A percentile compares a stretch with the other conserved stretches of the same genome.
Conservation (phyloP, 2,329 filamentous ascomycete genomes). For the Lomentospora prolificans region DNA sequence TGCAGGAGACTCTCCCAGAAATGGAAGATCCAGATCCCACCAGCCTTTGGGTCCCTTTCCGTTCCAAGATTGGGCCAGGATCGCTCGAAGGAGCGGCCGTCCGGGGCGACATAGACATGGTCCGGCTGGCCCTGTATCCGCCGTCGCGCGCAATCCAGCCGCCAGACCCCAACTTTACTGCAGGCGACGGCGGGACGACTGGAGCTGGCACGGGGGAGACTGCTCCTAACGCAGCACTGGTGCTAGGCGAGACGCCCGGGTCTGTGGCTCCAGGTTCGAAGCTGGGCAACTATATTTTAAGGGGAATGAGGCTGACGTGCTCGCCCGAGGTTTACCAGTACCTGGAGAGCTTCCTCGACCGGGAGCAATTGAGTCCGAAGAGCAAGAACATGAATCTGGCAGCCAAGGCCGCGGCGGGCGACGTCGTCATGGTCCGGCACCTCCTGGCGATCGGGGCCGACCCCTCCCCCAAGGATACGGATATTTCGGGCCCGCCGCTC, state of each 20-base stretch:
- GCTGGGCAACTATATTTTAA: not conserved
- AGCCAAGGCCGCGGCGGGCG: not conserved
- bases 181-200: not conserved
- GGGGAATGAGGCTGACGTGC: not conserved
- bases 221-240: not conserved
- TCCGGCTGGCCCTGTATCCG: slow-evolving; percentile 2
- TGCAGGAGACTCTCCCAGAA: not conserved
- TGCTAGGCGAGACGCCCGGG: not conserved
- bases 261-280: not conserved
- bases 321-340: not conserved
- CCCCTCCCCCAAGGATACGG: not conserved
- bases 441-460: not conserved
- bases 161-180: not conserved
- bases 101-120: slow-evolving; percentile 2
- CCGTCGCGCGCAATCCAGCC: not conserved
- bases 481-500: not conserved
- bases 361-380: not conserved
- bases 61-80: not conserved
- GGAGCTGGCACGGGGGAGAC: not conserved
- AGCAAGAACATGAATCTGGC: not conserved
- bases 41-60: not conserved
- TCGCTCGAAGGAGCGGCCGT: not conserved
- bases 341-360: not conserved
- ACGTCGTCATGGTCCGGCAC: not conserved
- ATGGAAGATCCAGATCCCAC: not conserved